These are phyloP conservation scores for Sporothrix sp. DNA, from an alignment of 2,329 filamentous ascomycete genomes.

Conservation along the genomic window DNA sequence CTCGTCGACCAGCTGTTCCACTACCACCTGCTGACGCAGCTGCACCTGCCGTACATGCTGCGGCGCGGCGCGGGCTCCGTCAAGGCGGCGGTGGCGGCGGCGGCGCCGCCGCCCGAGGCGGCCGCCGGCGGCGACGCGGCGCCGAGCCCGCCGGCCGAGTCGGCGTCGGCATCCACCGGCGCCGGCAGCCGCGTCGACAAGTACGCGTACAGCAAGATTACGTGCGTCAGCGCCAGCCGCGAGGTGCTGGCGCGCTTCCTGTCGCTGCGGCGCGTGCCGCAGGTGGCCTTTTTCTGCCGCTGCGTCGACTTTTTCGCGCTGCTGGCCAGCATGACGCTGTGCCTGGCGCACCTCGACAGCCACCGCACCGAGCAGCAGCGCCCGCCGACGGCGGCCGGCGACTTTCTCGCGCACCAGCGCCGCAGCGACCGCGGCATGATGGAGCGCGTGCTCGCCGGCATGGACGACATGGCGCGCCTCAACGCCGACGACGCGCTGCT, in stretches of 20 bases:
- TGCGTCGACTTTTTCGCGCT: conserved; percentile 34
- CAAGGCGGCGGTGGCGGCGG: neutral
- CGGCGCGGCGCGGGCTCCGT: conserved; percentile 13
- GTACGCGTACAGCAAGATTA: conserved; percentile 31
- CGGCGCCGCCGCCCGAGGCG: neutral
- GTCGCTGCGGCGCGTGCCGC: conserved; percentile 25
- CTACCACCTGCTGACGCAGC: conserved; percentile 32
- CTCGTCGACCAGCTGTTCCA: conserved; percentile 34
- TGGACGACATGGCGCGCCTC: conserved; percentile 22
- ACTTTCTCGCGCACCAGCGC: conserved; percentile 31
- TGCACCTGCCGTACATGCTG: conserved; percentile 38
- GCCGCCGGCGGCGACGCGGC: neutral
- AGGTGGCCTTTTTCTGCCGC: conserved; percentile 29
- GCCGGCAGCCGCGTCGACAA: conserved; percentile 17
- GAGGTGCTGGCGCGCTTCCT: conserved; percentile 33
- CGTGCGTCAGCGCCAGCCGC: conserved; percentile 32
- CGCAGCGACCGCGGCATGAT: conserved; percentile 32
- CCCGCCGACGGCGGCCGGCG: neutral
- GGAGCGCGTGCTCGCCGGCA: conserved; percentile 27
- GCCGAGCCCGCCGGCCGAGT: too few species aligned
- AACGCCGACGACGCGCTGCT: conserved; percentile 21
- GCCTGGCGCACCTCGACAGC: conserved; percentile 31
- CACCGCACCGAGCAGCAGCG: conserved; percentile 8
- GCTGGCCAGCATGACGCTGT: conserved; percentile 30
- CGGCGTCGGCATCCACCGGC: neutral